Base-by-base conservation (phyloP, 345 rosid species). In the Bruguiera gymnorhiza region DNA sequence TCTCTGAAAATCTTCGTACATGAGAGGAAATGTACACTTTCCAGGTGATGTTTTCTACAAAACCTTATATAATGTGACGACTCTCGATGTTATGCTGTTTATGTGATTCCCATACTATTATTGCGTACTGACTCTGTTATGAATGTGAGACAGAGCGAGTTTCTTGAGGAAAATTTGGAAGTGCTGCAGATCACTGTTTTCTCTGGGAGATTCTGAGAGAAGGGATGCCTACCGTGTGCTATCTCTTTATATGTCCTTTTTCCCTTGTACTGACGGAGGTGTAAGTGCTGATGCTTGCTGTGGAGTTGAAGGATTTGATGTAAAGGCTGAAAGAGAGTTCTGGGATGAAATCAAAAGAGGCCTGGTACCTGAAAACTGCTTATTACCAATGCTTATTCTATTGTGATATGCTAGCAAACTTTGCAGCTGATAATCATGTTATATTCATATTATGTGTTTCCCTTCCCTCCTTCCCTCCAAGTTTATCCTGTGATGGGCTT, bases 331-430 rank as follows among this genome's bases (percentile, higher is more conserved):
- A 76, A 84, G 73, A 81, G 92, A 84, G 69, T 86, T 91, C 77
- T 94, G 97, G 97, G 82, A 71, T 76, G 97, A 91, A 81, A 87
- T 94, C 63, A 91, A 89, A 80, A 88, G 80, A 74, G 98, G 98
- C 81, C 74, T 94, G 97, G 97, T 94, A 88, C 30, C 73, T 73
- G 62, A 79, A 63, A 37, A 21, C 16, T 50, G 63, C 53, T 65
- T 58, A 65, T 62, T 63, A 29, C 63, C 57, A 68, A 19, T 61
- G 78, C 57, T 75, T 62, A 26, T 66, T 55, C 66, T 64, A 69
- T 39, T 59, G 61, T 59, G 53, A 60, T 79, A 48, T 27, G 71
- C 34, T 55, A 59, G 64, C 56, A 6, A 67, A 59, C 54, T 57
- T 51, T 59, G 27, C n/a, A 29, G 66, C 65, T 75, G 24, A 66